phyloP scores from a whole-genome alignment of 2,329 filamentous ascomycete genomes.

The Pleoardoris graminearum region DNA sequence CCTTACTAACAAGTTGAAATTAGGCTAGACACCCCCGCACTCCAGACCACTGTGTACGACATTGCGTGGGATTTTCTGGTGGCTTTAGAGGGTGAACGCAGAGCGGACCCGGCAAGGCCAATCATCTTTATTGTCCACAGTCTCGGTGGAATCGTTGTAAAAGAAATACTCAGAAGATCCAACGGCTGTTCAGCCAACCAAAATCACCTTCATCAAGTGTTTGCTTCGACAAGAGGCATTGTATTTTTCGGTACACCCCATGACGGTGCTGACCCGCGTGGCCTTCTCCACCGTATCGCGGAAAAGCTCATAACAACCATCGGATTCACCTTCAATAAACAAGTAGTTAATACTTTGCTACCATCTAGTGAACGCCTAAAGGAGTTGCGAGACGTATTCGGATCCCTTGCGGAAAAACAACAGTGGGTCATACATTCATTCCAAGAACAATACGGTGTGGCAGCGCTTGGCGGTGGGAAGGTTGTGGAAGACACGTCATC shows the following conservation, averaged over 20 bases:
- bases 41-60: constrained; percentile 37
- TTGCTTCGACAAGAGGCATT: constrained; percentile 34
- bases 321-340: constrained; percentile 36
- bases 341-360: constrained; percentile 41
- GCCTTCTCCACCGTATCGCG: constrained; percentile 26
- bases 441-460: constrained; percentile 35
- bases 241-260: constrained; percentile 47
- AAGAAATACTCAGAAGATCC: constrained; percentile 21
- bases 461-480: constrained; percentile 19
- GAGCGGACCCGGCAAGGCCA: constrained; percentile 23
- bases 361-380: constrained; percentile 40
- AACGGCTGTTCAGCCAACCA: constrained; percentile 18
- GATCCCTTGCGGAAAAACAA: constrained; percentile 31
- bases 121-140: constrained; percentile 39
- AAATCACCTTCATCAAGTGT: constrained; percentile 23
- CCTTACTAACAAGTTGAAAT: neutral
- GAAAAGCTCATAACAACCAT: constrained; percentile 24
- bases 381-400: constrained; percentile 34
- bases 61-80: constrained; percentile 42
- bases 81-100: constrained; percentile 36
- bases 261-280: constrained; percentile 30
- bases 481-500: constrained; percentile 48
- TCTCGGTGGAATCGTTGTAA: constrained; percentile 33
- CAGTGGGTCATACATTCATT: constrained; percentile 45
- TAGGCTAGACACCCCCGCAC: constrained; percentile 22